phyloP scores from a whole-genome alignment of 441 rosid species.

The Melastoma candidum region DNA sequence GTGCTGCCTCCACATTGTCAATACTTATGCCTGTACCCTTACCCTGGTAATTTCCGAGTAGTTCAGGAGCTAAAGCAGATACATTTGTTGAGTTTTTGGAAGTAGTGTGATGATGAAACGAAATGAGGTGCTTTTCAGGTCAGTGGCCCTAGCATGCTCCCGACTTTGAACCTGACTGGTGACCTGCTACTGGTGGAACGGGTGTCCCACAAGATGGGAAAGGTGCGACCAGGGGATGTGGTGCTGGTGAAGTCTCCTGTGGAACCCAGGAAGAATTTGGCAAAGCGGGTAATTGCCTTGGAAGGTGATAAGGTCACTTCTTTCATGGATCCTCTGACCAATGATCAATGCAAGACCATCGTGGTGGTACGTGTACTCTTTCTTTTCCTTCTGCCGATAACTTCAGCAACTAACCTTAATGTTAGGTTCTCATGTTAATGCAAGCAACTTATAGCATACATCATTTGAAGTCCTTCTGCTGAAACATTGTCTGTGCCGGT shows the following conservation, averaged over 20 bases:
- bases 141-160: constrained; percentile 81
- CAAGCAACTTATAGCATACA: not conserved
- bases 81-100: too few species aligned
- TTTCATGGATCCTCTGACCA: constrained; percentile 29
- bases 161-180: constrained; percentile 66
- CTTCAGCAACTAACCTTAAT: not conserved
- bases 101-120: not conserved
- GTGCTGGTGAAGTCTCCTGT: constrained; percentile 60
- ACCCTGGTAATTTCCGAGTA: constrained; percentile 31
- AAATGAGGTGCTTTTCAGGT: constrained; percentile 32
- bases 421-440: not conserved
- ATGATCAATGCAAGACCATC: constrained; percentile 25
- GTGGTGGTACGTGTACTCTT: constrained; percentile 33
- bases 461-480: too few species aligned
- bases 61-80: not conserved
- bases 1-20: constrained; percentile 58
- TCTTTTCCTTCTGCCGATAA: not conserved
- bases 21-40: constrained; percentile 45
- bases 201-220: constrained; percentile 54
- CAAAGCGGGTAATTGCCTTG: constrained; percentile 58
- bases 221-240: constrained; percentile 53
- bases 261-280: constrained; percentile 46
- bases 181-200: constrained; percentile 63
- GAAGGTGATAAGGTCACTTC: constrained; percentile 62
- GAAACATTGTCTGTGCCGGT: too few species aligned